Percentiles rank a stretch among this genome's conserved stretches.
Evolutionary conservation across 495 filamentous ascomycete genomes (phyloP).

Genomic region (Gamarada debralockiae): DNA sequence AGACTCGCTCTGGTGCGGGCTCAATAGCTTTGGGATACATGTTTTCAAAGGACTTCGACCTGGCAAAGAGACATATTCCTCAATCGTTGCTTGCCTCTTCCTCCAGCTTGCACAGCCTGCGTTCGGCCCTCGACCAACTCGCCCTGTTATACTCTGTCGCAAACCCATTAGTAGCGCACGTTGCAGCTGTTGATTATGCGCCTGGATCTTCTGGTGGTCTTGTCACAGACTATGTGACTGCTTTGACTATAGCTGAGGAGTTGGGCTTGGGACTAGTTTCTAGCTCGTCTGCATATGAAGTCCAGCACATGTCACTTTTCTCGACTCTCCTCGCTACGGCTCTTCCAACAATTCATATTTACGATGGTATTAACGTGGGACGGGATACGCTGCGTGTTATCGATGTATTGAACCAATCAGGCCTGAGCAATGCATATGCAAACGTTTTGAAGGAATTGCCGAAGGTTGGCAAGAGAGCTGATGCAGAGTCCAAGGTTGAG

Average conservation of each 20-base stretch:
- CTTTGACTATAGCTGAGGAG: conserved; percentile 82
- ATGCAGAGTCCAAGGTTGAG: conserved; percentile 67
- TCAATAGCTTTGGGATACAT: conserved; percentile 93
- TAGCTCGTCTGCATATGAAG: conserved; percentile 81
- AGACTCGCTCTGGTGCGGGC: conserved; percentile 86
- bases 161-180: conserved; percentile 87
- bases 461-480: conserved; percentile 64
- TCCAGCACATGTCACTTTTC: conserved; percentile 93
- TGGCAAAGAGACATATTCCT: conserved; percentile 85
- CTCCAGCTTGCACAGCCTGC: conserved; percentile 73
- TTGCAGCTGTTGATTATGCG: conserved; percentile 89
- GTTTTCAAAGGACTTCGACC: conserved; percentile 91
- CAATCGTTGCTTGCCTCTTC: conserved; percentile 87
- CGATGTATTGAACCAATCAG: conserved; percentile 72
- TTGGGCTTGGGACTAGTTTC: conserved; percentile 82
- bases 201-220: conserved; percentile 58
- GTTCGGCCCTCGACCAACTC: conserved; percentile 82
- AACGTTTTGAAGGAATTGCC: conserved; percentile 56
- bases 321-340: conserved; percentile 77
- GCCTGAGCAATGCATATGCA: conserved; percentile 68
- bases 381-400: conserved; percentile 83
- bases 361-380: conserved; percentile 84
- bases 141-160: conserved; percentile 83
- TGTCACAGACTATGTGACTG: conserved; percentile 81
- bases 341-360: conserved; percentile 84